phyloP scores from a whole-genome alignment of 116 monocot species.

The Phalaenopsis hybrid region DNA sequence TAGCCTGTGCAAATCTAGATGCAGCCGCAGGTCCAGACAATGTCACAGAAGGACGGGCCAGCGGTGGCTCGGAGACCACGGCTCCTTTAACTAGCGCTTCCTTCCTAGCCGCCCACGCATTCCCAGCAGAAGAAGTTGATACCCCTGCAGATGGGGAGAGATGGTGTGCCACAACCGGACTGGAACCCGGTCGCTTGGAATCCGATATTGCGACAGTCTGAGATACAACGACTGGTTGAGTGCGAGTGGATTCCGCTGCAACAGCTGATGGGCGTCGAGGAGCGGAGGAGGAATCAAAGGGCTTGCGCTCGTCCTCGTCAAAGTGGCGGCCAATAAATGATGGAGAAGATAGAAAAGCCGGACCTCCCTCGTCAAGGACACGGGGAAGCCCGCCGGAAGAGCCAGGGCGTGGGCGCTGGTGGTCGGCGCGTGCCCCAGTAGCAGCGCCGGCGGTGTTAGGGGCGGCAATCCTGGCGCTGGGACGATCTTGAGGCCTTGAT shows the following conservation, averaged over 20 bases:
- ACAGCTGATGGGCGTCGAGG: conserved; percentile 24
- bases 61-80: not conserved
- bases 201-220: not conserved
- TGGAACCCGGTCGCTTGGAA: conserved; percentile 9
- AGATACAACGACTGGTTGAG: not conserved
- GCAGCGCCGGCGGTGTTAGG: conserved; percentile 1
- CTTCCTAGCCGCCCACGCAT: conserved; percentile 22
- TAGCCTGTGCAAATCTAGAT: conserved; percentile 77
- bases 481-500: conserved; percentile 38
- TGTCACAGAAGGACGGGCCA: not conserved
- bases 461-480: conserved; percentile 10
- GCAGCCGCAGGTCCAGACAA: conserved; percentile 27
- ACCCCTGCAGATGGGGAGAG: conserved; percentile 6
- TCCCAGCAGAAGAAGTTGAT: conserved; percentile 5
- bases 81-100: conserved; percentile 3
- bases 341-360: conserved; percentile 40
- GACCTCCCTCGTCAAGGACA: conserved; percentile 29
- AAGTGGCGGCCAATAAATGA: conserved; percentile 74
- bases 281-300: conserved; percentile 57
- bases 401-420: conserved; percentile 21
- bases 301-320: too few relatives aligned
- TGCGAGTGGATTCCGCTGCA: not conserved
- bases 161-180: conserved; percentile 2
- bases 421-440: conserved; percentile 16
- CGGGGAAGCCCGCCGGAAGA: conserved; percentile 36